Evolutionary conservation across 441 rosid species (phyloP).

Genomic region (Manihot esculenta): DNA sequence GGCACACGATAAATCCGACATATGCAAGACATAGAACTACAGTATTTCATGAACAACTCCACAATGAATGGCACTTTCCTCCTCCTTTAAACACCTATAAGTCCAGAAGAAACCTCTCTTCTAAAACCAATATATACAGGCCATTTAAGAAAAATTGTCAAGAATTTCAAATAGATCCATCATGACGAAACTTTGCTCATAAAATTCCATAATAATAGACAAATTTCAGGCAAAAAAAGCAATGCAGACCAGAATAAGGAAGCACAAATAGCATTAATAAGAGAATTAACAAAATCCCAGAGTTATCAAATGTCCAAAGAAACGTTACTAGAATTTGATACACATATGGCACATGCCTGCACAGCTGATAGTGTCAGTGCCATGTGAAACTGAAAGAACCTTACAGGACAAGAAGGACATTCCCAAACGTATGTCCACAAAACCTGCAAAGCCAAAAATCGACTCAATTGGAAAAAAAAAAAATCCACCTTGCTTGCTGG

Average conservation of each 20-base stretch:
- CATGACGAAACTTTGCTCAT: not conserved
- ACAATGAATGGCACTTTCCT: too few species aligned
- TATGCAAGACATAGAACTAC: too few species aligned
- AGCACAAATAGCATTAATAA: not conserved
- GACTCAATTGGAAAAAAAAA: not conserved
- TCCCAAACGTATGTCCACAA: constrained; percentile 11
- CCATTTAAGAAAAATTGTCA: not conserved
- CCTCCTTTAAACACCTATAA: too few species aligned
- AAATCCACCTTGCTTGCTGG: not conserved
- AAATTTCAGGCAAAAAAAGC: too few species aligned
- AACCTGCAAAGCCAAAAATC: constrained; percentile 20
- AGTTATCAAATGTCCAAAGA: not conserved
- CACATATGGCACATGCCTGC: constrained; percentile 32
- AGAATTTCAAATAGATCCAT: not conserved
- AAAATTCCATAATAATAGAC: too few species aligned
- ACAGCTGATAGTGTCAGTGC: constrained; percentile 23
- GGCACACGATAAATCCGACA: too few species aligned
- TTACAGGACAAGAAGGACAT: constrained; percentile 24
- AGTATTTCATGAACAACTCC: too few species aligned
- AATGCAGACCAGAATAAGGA: not conserved
- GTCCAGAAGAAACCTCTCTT: too few species aligned
- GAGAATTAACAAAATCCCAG: not conserved
- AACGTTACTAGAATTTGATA: not conserved
- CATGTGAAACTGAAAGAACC: constrained; percentile 32
- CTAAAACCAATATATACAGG: not conserved